Base-by-base conservation (phyloP, 768 basidiomycete species). In the Suillus sp. region DNA sequence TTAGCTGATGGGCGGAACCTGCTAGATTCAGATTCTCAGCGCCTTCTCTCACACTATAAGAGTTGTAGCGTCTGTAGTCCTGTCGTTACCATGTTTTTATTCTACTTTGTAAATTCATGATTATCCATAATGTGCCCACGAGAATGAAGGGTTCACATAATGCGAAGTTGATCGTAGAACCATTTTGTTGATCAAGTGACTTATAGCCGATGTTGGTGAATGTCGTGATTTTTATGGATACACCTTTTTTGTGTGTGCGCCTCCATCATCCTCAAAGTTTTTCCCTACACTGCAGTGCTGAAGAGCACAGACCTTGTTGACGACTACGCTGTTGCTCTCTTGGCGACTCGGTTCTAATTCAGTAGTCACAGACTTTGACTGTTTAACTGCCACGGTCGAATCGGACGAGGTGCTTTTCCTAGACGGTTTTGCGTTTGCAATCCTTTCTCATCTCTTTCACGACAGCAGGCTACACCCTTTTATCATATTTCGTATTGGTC, bases 291-390 rank as follows among this genome's bases (percentile, higher is more conserved):
- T 54, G 25, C 63, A 61, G 37, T 20, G 35, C 60, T 64, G 10
- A 34, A 16, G 38, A 62, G 43, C 53, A 43, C 54, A 5, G 34
- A 48, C 32, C 34, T 53, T 38, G 16, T 27, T 54, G 38, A 61
- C 40, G 27, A 35, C 48, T 45, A 53, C 25, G 7, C 27, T 2
- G 30, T 51, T 51, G 27, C 25, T 61, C 22, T 50, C 50, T 60
- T 58, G 58, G 45, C 63, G 57, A 43, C 58, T 35, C 56, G 53
- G 54, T 67, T 66, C 64, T 64, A 45, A 34, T 51, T 54, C 45
- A 16, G 43, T 34, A 22, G 25, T 30, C 43, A 34, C 20, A 32
- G 38, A 58, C 30, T 58, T 63, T 32, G 43, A 25, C 55, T 51
- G 61, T 42, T 45, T 54, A 62, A 37, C 35, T 58, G 35, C 47